A percentile compares a stretch with the other conserved stretches of the same genome.
Conservation (phyloP, 768 basidiomycete genomes). For the Tylopilus cervinicoccineus region DNA sequence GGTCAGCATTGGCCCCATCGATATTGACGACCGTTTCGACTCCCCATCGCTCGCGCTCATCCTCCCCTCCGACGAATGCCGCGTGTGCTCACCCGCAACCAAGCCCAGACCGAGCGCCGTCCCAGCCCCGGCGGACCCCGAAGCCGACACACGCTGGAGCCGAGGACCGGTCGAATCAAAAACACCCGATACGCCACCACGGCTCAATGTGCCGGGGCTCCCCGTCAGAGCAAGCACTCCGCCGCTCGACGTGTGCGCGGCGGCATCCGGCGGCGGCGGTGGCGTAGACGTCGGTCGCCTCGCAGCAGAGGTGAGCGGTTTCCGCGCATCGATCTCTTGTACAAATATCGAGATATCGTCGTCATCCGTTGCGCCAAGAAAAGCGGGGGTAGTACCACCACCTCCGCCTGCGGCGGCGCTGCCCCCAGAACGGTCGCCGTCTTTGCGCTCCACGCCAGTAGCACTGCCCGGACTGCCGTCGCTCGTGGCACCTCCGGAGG, state of each 20-base stretch:
- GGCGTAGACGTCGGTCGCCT: conserved; percentile 8
- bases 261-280: background rate
- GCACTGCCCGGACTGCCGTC: conserved; percentile 27
- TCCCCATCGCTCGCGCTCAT: conserved; percentile 15
- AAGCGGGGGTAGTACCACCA: conserved; percentile 31
- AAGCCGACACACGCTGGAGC: conserved; percentile 1
- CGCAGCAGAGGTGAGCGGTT: conserved; percentile 44
- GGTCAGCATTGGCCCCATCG: conserved; percentile 55
- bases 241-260: background rate
- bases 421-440: conserved; percentile 19
- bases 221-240: background rate
- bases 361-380: conserved; percentile 55
- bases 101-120: conserved; percentile 15
- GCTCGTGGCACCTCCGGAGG: conserved; percentile 40
- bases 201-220: conserved; percentile 6
- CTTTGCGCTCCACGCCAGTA: conserved; percentile 17
- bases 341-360: conserved; percentile 78
- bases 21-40: conserved; percentile 24
- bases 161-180: conserved; percentile 2
- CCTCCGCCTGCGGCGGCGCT: conserved; percentile 20
- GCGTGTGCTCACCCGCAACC: conserved; percentile 15
- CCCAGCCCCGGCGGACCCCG: background rate
- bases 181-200: background rate
- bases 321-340: conserved; percentile 68
- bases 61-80: conserved; percentile 14